Base-by-base conservation (phyloP, 2,329 filamentous ascomycete genomes). In the Nemania sp. region DNA sequence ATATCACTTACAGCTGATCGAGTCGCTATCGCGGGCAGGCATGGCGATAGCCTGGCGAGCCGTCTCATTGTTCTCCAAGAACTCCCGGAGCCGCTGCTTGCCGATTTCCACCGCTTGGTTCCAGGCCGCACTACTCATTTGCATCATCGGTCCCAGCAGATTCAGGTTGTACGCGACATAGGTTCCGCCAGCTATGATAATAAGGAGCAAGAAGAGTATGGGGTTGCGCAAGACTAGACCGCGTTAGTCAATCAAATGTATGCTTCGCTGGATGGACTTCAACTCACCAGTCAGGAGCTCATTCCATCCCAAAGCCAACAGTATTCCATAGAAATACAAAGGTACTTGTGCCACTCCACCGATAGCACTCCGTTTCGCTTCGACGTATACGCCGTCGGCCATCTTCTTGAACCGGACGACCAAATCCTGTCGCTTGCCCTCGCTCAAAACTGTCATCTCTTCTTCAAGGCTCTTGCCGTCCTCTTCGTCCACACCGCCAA, bases 351-450 rank as follows among this genome's bases (percentile, higher is more conserved):
- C 90, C 65, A 99, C 90, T 52, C 93, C 92, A 49, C 94, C 94
- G 69, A 99, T 95, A 36, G 94, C 94, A 69, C 93, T 92, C 54
- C 94, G 85, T 80, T 99, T 99, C 44, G 94, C 94, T 76, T 99
- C 94, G 36, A 99, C 92, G 66, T 96, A 99, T 3, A 99, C 93
- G 6, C 92, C 94, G 69, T 99, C 94, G 1, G 94, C 94, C 30
- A 91, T 94, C 81, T 97, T 97, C 81, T 97, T 97, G 81, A 99
- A 99, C 50, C 94, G 83, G 12, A 96, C 88, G 8, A 91, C 90
- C 23, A 99, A 81, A 69, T 99, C 92, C 69, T 96, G 90, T 56
- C 90, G 84, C 75, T 97, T 96, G 61, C 85, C 81, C 73, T 97
- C 93, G 66, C 87, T 88, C 41, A 99, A 80, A n/a, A 97, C 84